Base-by-base conservation (phyloP, 164 flowering plant genomes). In the Magnolia sinica region DNA sequence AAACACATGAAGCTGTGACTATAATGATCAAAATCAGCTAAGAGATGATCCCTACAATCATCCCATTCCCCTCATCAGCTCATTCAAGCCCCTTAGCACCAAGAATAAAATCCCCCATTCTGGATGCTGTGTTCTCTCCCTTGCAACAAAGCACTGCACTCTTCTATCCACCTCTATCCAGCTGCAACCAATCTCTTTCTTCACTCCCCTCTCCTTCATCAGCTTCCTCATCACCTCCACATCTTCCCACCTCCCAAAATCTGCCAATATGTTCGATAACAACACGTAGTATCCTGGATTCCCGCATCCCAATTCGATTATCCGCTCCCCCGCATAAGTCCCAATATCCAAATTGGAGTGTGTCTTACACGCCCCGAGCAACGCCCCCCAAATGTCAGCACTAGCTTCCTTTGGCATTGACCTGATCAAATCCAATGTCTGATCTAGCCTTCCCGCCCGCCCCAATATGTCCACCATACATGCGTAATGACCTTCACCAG, bases 401-500 rank as follows among this genome's bases (percentile, higher is more conserved):
- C 50, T 76, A 68, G 76, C 79, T 76, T 76, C 68, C 27, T 66
- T 50, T 11, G 83, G 83, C 74, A 76, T 70, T 10, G 67, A 65
- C 61, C 50, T 76, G 37, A 83, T 76, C 71, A 83, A 64, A 19
- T 73, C 64, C 73, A 80, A 55, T 63, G 85, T 81, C 71, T 83
- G 73, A 22, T 78, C 65, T 50, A 83, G 49, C 76, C 79, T 64
- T 22, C 85, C 83, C 11, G 81, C 73, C 24, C 83, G 65, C 24
- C 81, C 83, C 58, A 83, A 50, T 18, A 83, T 76, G 73, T 83
- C 81, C 51, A 83, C 83, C 75, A 83, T 73, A 73, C 85, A 78
- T n/a, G 85, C 66, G 52, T 73, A 78, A 61, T 83, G 85, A 6
- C 75, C 81, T 78, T 76, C 77, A 70, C 52, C 68, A 1, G 79